Percentiles rank a stretch among this genome's conserved stretches.
phyloP scores from a whole-genome alignment of 331 rosid species.

The Acacia concinna region DNA sequence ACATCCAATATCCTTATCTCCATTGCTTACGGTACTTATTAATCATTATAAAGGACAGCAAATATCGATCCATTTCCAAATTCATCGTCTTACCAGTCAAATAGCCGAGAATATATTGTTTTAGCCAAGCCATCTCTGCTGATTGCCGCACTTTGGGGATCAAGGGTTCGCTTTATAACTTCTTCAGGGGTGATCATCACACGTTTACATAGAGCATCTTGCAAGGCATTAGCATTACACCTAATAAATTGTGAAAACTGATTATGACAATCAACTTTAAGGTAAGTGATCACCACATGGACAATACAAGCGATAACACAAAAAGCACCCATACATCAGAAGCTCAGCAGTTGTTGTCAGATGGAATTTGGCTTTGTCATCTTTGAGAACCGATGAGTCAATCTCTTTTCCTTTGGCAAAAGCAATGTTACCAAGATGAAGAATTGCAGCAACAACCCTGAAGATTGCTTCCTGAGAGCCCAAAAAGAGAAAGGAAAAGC shows the following conservation, averaged over 20 bases:
- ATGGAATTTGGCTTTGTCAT: conserved; percentile 83
- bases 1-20: conserved; percentile 21
- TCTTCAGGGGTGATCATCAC: conserved; percentile 99
- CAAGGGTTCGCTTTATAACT: conserved; percentile 92
- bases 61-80: conserved; percentile 17
- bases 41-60: conserved; percentile 23
- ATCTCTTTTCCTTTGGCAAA: conserved; percentile 86
- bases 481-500: conserved; percentile 24
- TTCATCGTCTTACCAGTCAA: conserved; percentile 78
- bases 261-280: conserved; percentile 30
- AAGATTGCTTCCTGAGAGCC: conserved; percentile 85
- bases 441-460: conserved; percentile 94
- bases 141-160: conserved; percentile 89
- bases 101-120: conserved; percentile 89
- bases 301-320: conserved; percentile 16
- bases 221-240: conserved; percentile 72
- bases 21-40: not conserved
- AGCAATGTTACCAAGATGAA: conserved; percentile 82
- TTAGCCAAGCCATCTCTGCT: conserved; percentile 96
- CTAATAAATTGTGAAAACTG: conserved; percentile 46
- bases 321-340: conserved; percentile 66
- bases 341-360: conserved; percentile 85
- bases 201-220: conserved; percentile 97
- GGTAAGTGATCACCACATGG: conserved; percentile 15
- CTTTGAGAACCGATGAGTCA: conserved; percentile 95